These are phyloP conservation scores for Fusarium buharicum DNA, from an alignment of 2,329 filamentous ascomycete genomes.

Conservation along the genomic window DNA sequence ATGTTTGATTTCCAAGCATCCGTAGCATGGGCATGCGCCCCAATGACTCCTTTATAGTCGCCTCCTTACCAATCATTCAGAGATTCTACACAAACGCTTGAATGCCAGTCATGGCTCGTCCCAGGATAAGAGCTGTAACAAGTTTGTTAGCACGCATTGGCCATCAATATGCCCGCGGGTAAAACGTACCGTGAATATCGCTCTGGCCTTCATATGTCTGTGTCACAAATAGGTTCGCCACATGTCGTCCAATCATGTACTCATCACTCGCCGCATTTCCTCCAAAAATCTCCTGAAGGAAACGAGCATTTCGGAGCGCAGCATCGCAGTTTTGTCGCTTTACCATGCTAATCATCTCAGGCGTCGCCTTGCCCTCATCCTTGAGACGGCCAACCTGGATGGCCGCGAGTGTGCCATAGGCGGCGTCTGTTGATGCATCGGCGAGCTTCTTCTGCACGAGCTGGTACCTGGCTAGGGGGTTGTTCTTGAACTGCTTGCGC, in stretches of 20 bases:
- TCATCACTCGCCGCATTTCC: slow-evolving; percentile 99
- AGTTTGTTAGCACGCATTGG: slow-evolving; percentile 37
- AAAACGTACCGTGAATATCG: slow-evolving; percentile 88
- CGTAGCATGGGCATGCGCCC: slow-evolving; percentile 21
- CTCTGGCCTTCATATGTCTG: slow-evolving; percentile 99
- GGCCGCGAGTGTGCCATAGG: slow-evolving; percentile 89
- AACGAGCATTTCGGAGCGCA: slow-evolving; percentile 80
- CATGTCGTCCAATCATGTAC: slow-evolving; percentile 93
- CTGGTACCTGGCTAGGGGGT: slow-evolving; percentile 95
- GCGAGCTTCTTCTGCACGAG: slow-evolving; percentile 97
- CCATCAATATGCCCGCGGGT: background rate
- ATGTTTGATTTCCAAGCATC: slow-evolving; percentile 38
- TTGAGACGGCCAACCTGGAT: slow-evolving; percentile 93
- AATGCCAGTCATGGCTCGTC: slow-evolving; percentile 76
- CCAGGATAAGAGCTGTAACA: slow-evolving; percentile 71
- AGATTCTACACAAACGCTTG: slow-evolving; percentile 76
- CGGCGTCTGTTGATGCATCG: slow-evolving; percentile 89
- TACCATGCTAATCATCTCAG: slow-evolving; percentile 97
- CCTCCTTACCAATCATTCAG: slow-evolving; percentile 23
- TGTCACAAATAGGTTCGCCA: slow-evolving; percentile 95
- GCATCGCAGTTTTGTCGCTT: slow-evolving; percentile 98
- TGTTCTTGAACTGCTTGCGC: slow-evolving; percentile 94
- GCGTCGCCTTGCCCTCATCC: slow-evolving; percentile 85
- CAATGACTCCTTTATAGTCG: slow-evolving; percentile 17
- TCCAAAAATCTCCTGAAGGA: slow-evolving; percentile 93